Base-by-base conservation (phyloP, 2,329 filamentous ascomycete genomes). In the Neurospora sp. region DNA sequence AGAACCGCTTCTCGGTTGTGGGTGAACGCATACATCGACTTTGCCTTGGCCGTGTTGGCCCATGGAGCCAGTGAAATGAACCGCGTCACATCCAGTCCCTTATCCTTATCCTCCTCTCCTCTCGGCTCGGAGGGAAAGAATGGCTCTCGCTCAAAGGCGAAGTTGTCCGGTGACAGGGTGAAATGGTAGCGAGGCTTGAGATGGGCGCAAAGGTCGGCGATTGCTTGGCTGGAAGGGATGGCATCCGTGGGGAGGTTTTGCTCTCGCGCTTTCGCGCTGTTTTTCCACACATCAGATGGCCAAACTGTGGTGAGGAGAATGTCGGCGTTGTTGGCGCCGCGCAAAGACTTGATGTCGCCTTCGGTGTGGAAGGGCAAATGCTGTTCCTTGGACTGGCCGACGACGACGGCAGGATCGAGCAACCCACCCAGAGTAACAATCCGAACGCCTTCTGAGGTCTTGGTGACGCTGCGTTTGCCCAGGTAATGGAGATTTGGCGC, bases 181-280 rank as follows among this genome's bases (percentile, higher is more conserved):
- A 98, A 90, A 79, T 98, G 94, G 77, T 99, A 99, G 38, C 92
- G 89, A n/a, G 96, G 96, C 78, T 93, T 96, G 23, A 99, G 81
- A 0, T 88, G 81, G 2, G 89, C 85, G 76, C 91, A 95, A 11
- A 99, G 84, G 71, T 96, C 91, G 6, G 93, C 89, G 58, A 98
- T 83, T 69, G 89, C 88, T 68, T 89, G 85, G n/a, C 87, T 87
- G 70, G 86, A 84, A 28, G 82, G 75, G 0, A 89, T 82, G 4
- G 84, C 79, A 1, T 81, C 79, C n/a, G 82, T 78, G 11, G 87
- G 85, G 4, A 86, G 83, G 6, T 84, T 78, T n/a, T 91, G 79
- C n/a, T 74, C 72, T 2, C 84, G 76, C 2, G 89, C 84, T 66
- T 88, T 89, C 2, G 94, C 94, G 6, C 91, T 88, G 1, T 82